These are phyloP conservation scores for Alternaria novae-zelandiae DNA, from an alignment of 2,329 filamentous ascomycete species.

Conservation along the genomic window DNA sequence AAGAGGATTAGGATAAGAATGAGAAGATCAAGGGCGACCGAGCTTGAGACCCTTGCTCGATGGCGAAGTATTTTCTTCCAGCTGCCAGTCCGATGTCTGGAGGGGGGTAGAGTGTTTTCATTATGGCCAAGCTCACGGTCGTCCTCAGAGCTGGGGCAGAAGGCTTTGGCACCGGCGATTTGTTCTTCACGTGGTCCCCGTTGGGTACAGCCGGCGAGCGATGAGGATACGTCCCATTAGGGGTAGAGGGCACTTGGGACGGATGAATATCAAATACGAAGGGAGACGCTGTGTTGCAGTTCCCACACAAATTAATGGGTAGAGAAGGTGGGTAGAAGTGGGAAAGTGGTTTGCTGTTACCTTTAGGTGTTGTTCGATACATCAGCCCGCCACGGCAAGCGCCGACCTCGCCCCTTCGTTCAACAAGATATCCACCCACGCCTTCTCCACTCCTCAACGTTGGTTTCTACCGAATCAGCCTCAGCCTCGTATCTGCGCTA, in stretches of 20 bases:
- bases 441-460: background rate
- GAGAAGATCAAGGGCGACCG: background rate
- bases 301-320: background rate
- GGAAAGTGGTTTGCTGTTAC: background rate
- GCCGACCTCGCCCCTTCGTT: background rate
- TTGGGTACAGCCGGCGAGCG: background rate
- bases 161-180: background rate
- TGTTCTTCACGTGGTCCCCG: background rate
- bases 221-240: background rate
- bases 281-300: background rate
- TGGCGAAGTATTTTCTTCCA: constrained; percentile 40
- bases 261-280: background rate
- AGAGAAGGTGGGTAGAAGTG: background rate
- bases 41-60: constrained; percentile 39
- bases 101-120: constrained; percentile 6
- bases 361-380: background rate
- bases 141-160: background rate
- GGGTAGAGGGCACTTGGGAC: background rate
- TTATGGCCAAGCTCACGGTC: background rate
- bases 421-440: background rate
- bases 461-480: background rate
- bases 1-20: background rate
- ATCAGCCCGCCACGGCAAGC: background rate
- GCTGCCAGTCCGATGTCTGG: constrained; percentile 49
- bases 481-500: background rate